Base-by-base conservation (phyloP, 78 protist species). In the Dictyostelium intermedium region DNA sequence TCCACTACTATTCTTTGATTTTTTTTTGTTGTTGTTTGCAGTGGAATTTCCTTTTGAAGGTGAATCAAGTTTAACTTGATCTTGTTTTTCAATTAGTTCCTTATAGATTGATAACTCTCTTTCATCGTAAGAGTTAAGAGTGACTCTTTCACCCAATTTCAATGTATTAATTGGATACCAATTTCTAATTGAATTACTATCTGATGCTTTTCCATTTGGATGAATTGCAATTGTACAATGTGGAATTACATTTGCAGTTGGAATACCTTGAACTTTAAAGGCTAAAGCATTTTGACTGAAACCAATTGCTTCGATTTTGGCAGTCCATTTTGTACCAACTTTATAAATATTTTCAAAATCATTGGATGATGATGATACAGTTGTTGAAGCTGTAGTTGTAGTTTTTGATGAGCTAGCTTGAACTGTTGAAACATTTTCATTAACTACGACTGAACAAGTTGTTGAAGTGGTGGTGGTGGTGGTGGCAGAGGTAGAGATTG, bases 171-270 rank as follows among this genome's bases (percentile, higher is more conserved):
- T 80, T 69, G 87, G 41, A 45, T 20, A 56, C 94, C 94, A 89
- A 32, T 89, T 56, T 16, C 37, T 78, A 35, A 89, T 89, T 8
- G 27, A 14, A 27, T 89, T 89, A 27, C 82, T 69, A 45, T 89
- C 94, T 2, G 69, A 78, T 80, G 94, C 86, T 47, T 78, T 69
- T 1, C 56, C 94, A 13, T n/a, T 23, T 80, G 94, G 94, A 80
- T 89, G 94, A 34, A 79, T 83, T 10, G 94, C 94, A 27, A 89
- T 20, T 2, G 94, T 89, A 34, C 84, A 60, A 83, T 89, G 94
- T 13, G 63, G 35, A 61, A 89, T 41, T 14, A 43, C 56, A 69
- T 89, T 89, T 1, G 34, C 16, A 14, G 94, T 41, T 43, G 81
- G 84, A 10, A 34, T 39, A 35, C 85, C 94, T 23, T 83, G 32